These are phyloP conservation scores for Paramecium tetraurelia DNA, from an alignment of 73 alveolate species.

Conservation along the genomic window DNA sequence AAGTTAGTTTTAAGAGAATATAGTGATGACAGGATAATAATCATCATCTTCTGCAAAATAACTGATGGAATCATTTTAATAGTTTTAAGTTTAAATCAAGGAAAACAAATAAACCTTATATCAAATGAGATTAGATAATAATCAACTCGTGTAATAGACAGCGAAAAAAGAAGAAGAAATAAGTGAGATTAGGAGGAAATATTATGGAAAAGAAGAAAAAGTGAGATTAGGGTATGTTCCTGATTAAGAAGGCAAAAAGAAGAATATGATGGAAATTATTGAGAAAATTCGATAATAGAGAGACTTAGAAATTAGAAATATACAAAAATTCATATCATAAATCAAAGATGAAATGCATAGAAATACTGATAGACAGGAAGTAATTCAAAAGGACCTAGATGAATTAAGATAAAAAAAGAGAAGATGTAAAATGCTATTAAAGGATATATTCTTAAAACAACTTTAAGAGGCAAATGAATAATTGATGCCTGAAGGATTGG, in stretches of 20 bases:
- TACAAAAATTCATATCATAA: neutral
- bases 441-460: constrained; percentile 15
- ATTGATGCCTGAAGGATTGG: constrained; percentile 31
- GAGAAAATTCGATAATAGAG: constrained; percentile 12
- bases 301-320: neutral
- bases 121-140: constrained; percentile 28
- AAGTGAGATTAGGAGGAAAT: constrained; percentile 27
- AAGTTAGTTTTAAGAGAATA: neutral
- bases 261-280: constrained; percentile 4
- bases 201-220: constrained; percentile 16
- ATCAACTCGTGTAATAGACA: neutral
- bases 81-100: neutral
- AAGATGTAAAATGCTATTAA: constrained; percentile 42
- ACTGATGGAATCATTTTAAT: neutral
- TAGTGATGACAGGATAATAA: neutral
- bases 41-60: neutral
- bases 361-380: neutral
- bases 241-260: constrained; percentile 5
- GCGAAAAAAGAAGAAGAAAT: constrained; percentile 8
- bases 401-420: constrained; percentile 39
- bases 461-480: neutral
- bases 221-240: constrained; percentile 26
- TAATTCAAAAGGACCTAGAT: neutral
- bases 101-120: neutral
- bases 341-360: neutral